Percentiles rank a stretch among this genome's conserved stretches.
Evolutionary conservation across 208 protist species (phyloP).

Genomic region (Leishmania amazonensis): DNA sequence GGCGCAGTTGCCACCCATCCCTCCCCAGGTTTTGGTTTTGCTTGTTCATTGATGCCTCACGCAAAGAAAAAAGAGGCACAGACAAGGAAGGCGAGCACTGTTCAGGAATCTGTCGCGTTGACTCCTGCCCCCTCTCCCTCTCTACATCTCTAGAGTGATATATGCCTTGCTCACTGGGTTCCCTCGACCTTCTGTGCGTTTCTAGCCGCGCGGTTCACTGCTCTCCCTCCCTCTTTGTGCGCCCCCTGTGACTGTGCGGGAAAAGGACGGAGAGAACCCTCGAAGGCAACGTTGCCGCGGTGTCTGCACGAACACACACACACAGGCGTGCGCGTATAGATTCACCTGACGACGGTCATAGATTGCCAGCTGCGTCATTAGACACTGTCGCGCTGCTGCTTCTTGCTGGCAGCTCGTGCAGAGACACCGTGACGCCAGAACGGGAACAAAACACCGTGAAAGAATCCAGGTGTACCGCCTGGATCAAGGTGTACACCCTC

Average conservation of each 20-base stretch:
- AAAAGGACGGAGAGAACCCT: not conserved
- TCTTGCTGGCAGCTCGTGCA: too few species aligned
- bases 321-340: too few species aligned
- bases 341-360: not conserved
- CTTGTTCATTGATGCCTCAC: conserved; percentile 4
- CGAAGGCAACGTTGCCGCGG: not conserved
- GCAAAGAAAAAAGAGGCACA: not conserved
- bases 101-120: not conserved
- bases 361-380: not conserved
- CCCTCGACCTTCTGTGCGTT: not conserved
- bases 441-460: not conserved
- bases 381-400: not conserved
- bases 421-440: not conserved
- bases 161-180: too few species aligned
- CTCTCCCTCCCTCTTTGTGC: not conserved
- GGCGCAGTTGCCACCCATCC: not conserved
- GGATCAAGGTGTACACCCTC: not conserved
- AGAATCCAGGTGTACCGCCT: not conserved
- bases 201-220: not conserved
- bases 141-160: not conserved
- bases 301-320: not conserved
- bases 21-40: not conserved
- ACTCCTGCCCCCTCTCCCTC: not conserved
- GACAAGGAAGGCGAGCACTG: not conserved
- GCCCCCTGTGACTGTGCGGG: not conserved